Percentiles rank a stretch among this genome's conserved stretches.
Conservation (phyloP, 805 yeast species). For the Priceomyces fermenticarens region DNA sequence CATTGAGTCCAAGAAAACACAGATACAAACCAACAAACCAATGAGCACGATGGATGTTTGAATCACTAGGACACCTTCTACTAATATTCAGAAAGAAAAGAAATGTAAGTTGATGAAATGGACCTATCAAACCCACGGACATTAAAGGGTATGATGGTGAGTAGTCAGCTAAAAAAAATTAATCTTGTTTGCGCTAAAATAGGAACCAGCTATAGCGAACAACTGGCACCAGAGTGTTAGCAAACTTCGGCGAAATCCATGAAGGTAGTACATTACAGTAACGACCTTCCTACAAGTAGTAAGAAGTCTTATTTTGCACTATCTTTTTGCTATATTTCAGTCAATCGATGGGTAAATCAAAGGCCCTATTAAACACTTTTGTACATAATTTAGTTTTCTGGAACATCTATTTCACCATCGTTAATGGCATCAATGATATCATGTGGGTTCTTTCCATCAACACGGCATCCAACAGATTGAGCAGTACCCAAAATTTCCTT, state of each 20-base stretch:
- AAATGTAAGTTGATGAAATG: conserved; percentile 60
- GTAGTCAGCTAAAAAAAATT: conserved; percentile 58
- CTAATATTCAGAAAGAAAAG: conserved; percentile 1
- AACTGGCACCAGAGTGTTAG: conserved; percentile 91
- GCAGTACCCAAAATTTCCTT: conserved; percentile 99
- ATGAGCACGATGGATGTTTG: too few species aligned
- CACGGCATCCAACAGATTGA: conserved; percentile 99
- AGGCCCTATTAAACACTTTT: conserved; percentile 38
- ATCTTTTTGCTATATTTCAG: conserved; percentile 1
- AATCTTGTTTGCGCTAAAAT: conserved; percentile 85
- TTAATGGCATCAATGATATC: conserved; percentile 97
- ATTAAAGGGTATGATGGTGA: conserved; percentile 54
- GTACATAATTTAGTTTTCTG: conserved; percentile 63
- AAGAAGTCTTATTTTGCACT: background rate
- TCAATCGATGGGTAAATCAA: conserved; percentile 11
- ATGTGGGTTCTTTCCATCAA: conserved; percentile 98
- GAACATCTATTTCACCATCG: conserved; percentile 94
- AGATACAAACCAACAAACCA: too few species aligned
- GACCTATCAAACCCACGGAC: conserved; percentile 55
- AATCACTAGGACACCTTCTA: too few species aligned
- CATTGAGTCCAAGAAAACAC: too few species aligned
- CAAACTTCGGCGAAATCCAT: conserved; percentile 47
- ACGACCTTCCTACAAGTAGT: conserved; percentile 4
- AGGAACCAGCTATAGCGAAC: conserved; percentile 67
- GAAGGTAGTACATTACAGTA: background rate